A percentile compares a stretch with the other conserved stretches of the same genome.
Conservation (phyloP, 2,329 filamentous ascomycete species). For the Sclerotinia trifoliorum region DNA sequence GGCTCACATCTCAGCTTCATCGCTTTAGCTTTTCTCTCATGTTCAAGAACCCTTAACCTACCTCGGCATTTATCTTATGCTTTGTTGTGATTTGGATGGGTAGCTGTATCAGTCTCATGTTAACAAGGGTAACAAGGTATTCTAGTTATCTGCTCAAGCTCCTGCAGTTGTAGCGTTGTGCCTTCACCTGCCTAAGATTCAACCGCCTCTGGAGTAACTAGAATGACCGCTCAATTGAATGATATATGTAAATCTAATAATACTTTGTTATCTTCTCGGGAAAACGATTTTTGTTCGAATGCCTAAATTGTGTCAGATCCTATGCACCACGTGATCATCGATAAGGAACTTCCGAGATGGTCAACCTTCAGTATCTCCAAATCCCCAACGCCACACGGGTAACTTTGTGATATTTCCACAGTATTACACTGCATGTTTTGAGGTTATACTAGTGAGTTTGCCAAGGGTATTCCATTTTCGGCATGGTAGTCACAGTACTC, state of each 20-base stretch:
- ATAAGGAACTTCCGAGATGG: background rate
- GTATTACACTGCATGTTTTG: background rate
- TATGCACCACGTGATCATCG: slow-evolving; percentile 10
- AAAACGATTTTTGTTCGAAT: background rate
- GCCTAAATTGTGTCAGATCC: background rate
- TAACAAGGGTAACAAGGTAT: background rate
- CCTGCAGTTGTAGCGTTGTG: background rate
- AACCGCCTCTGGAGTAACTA: background rate
- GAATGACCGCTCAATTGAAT: fast-evolving
- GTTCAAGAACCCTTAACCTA: too few species aligned
- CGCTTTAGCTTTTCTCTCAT: background rate
- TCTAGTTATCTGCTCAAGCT: background rate
- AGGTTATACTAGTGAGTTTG: background rate
- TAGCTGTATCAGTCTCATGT: background rate
- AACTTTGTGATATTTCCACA: background rate
- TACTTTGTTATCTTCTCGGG: background rate
- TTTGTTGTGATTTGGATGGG: background rate
- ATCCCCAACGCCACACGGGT: background rate
- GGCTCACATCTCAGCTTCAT: background rate
- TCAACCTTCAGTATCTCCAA: background rate
- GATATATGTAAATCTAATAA: background rate
- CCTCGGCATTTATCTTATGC: background rate
- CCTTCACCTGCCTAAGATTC: background rate
- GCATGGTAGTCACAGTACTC: background rate
- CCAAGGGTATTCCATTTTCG: background rate